Conservation (phyloP, 345 rosid species). For the Ceriops decandra region DNA sequence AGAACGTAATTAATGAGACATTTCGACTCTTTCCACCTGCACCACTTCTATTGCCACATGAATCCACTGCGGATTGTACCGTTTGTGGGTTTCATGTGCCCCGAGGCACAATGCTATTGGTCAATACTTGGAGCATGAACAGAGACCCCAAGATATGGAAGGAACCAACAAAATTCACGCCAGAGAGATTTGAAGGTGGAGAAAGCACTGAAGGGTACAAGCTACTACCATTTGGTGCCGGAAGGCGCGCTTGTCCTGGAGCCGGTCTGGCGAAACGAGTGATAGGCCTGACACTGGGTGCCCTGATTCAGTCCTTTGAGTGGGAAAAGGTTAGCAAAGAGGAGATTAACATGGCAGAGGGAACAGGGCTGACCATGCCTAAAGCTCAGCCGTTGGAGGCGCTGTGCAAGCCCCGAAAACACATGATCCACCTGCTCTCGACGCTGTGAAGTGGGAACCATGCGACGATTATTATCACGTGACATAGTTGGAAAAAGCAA, state of each 20-base stretch:
- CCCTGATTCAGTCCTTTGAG: constrained; percentile 30
- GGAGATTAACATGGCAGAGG: constrained; percentile 20
- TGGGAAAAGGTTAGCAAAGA: constrained; percentile 19
- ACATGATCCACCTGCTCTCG: constrained; percentile 17
- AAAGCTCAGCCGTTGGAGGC: constrained; percentile 30
- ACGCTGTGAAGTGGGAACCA: neutral
- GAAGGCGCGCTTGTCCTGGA: constrained; percentile 32
- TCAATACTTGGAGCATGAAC: constrained; percentile 22
- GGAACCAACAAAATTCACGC: constrained; percentile 24
- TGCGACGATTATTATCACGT: too few species aligned
- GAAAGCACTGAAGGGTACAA: constrained; percentile 18
- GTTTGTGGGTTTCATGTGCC: constrained; percentile 30
- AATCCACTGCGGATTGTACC: constrained; percentile 16
- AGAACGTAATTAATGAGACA: constrained; percentile 23
- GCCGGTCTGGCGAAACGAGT: constrained; percentile 18
- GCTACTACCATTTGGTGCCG: constrained; percentile 29
- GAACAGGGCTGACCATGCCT: constrained; percentile 21
- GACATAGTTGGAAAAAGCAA: too few species aligned
- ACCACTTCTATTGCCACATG: constrained; percentile 34
- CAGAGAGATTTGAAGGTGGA: constrained; percentile 37
- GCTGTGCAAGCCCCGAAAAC: constrained; percentile 26
- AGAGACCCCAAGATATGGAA: constrained; percentile 36
- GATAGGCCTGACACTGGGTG: constrained; percentile 26
- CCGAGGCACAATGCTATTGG: constrained; percentile 19
- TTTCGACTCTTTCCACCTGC: constrained; percentile 18